Evolutionary conservation across 208 protist species (phyloP), one percentile per base, ranked within the genome.

Genomic region (Strigomonas galati): DNA sequence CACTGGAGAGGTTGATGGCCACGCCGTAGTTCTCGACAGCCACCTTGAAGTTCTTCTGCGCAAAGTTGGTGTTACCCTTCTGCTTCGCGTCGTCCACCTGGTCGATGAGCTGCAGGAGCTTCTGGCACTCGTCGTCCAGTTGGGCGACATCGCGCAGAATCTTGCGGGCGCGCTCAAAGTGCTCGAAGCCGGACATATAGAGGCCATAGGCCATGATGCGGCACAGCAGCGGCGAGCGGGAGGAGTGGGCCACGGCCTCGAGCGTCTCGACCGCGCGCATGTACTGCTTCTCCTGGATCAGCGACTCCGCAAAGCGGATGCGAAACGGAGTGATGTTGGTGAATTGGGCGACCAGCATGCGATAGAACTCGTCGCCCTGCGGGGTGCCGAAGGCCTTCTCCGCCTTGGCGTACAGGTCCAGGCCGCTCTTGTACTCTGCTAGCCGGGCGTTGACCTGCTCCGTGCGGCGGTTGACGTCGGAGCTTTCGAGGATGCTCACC

Each of bases 51-150:
- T 85, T 81, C 68, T 93, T 92, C 61, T 78, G 73, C 58, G 82
- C 71, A 63, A 95, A 97, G 67, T 79, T 72, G 52, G 76, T 65
- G 72, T 97, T 97, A 24, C 91, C 91, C 44, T 84, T 85, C 67
- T 97, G 86, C 65, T 97, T 97, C 26, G 77, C 82, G 23, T 95
- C 87, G 56, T 97, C 87, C 2, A 97, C 85, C 2, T 81, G 46
- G 62, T 92, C 74, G 62, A 94, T 87, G 31, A 78, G 63, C 49
- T 80, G 70, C 40, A 91, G 59, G 51, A 97, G 72, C 27, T 85
- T 74, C 0, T 58, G 65, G 64, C 87, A 95, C 52, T 74, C 83
- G 40, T 84, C 78, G 64, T 95, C 89, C n/a, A 87, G 69, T 57
- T 82, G 74, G 21, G 81, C 61, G 28, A 74, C 80, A 24, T 89